These are phyloP conservation scores for Diaporthe batatas DNA, from an alignment of 2,329 filamentous ascomycete species.

Conservation along the genomic window DNA sequence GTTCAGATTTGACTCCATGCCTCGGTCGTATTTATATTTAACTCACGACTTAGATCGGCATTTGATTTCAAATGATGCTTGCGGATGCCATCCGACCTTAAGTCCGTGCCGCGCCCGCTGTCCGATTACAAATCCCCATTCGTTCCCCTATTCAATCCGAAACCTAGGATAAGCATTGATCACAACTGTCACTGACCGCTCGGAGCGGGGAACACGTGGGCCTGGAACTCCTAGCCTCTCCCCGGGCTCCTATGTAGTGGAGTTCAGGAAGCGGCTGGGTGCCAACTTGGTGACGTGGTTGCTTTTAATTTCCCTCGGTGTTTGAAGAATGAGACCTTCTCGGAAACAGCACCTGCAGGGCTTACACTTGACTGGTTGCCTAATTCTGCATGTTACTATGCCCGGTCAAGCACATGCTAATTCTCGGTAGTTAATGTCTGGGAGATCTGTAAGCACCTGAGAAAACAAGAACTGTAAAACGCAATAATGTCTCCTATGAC, in stretches of 20 bases:
- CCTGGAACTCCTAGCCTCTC: background rate
- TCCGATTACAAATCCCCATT: slow-evolving; percentile 2
- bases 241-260: background rate
- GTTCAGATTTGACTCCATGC: background rate
- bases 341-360: background rate
- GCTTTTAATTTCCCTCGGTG: background rate
- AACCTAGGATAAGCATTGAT: background rate
- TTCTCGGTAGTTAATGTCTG: background rate
- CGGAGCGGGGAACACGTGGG: background rate
- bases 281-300: background rate
- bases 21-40: too few relatives aligned
- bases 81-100: background rate
- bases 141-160: background rate
- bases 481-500: too few relatives aligned
- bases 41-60: too few relatives aligned
- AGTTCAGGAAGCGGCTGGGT: background rate
- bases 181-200: background rate
- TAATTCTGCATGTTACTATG: background rate
- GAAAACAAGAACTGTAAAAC: background rate
- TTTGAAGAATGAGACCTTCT: too few relatives aligned
- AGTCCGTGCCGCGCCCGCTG: background rate
- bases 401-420: background rate
- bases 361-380: too few relatives aligned
- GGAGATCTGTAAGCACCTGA: background rate
- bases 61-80: slow-evolving; percentile 22